Conservation (phyloP, 495 filamentous ascomycete species). For the Aspergillus wentii region DNA sequence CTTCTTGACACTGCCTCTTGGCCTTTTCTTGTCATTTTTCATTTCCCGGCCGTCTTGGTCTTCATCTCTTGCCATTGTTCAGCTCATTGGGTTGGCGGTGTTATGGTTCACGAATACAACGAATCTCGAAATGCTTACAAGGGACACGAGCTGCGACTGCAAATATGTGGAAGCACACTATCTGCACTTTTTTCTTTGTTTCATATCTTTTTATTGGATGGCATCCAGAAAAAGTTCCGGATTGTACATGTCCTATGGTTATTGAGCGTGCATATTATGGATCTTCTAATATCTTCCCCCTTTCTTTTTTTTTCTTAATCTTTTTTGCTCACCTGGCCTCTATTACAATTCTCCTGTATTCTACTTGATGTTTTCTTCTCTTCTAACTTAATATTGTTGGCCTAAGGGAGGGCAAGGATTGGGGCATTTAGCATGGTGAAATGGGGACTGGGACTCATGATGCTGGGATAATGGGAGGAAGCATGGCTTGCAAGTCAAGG, state of each 20-base stretch:
- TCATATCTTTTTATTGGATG: constrained; percentile 14
- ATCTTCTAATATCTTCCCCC: constrained; percentile 19
- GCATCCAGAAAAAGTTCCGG: constrained; percentile 23
- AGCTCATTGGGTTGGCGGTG: constrained; percentile 25
- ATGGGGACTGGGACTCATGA: neutral
- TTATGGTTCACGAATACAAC: constrained; percentile 44
- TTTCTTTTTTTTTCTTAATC: constrained; percentile 20
- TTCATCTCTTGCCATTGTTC: constrained; percentile 10
- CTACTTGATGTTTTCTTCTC: constrained; percentile 3
- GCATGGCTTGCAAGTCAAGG: too few species aligned
- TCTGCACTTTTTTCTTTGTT: constrained; percentile 5
- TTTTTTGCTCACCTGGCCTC: constrained; percentile 29
- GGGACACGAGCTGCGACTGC: constrained; percentile 3
- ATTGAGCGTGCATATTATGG: constrained; percentile 40
- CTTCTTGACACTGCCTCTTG: constrained; percentile 3
- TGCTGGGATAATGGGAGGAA: too few species aligned
- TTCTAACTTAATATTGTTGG: neutral
- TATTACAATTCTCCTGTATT: constrained; percentile 8
- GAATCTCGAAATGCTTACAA: constrained; percentile 32
- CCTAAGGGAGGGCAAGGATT: neutral
- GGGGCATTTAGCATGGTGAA: neutral
- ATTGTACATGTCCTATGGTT: constrained; percentile 32
- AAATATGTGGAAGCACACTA: neutral
- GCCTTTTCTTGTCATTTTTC: constrained; percentile 5
- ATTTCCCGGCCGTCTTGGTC: constrained; percentile 1